Conservation (phyloP, 1,139 yeast species). For the Sugiyamaella pinicola region DNA sequence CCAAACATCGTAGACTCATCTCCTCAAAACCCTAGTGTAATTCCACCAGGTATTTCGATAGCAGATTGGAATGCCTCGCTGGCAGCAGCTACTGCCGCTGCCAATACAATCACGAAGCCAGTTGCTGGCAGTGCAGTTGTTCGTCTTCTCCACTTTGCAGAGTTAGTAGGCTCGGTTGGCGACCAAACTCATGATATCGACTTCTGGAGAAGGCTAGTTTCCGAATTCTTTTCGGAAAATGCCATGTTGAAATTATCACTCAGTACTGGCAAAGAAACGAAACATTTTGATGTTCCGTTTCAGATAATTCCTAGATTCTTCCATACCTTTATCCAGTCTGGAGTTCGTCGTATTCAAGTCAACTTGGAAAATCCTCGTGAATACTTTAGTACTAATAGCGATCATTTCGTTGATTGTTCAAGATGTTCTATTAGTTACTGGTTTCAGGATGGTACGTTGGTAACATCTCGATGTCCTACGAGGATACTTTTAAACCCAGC, state of each 20-base stretch:
- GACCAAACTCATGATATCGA: conserved; percentile 46
- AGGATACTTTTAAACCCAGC: conserved; percentile 63
- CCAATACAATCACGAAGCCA: conserved; percentile 24
- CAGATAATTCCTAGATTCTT: conserved; percentile 70
- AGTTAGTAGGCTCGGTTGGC: conserved; percentile 43
- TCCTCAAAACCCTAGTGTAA: conserved; percentile 12
- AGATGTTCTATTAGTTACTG: conserved; percentile 47
- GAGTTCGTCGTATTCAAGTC: conserved; percentile 58
- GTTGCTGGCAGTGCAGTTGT: conserved; percentile 42
- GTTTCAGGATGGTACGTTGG: conserved; percentile 69
- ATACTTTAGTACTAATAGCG: conserved; percentile 66
- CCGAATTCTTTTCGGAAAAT: conserved; percentile 53
- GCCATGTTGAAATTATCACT: conserved; percentile 52
- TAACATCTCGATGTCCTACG: conserved; percentile 60
- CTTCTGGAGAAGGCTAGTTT: conserved; percentile 52
- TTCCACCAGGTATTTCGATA: conserved; percentile 18
- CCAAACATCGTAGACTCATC: conserved; percentile 6
- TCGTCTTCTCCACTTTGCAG: conserved; percentile 46
- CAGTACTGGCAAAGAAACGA: conserved; percentile 49
- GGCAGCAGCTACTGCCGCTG: conserved; percentile 22
- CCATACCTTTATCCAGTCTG: conserved; percentile 55
- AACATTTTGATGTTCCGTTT: conserved; percentile 65
- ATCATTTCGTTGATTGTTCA: conserved; percentile 63
- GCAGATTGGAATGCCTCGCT: conserved; percentile 18
- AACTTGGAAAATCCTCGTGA: conserved; percentile 66